Conservation (phyloP, 2,329 filamentous ascomycete species). For the Plenodomus lindquistii region DNA sequence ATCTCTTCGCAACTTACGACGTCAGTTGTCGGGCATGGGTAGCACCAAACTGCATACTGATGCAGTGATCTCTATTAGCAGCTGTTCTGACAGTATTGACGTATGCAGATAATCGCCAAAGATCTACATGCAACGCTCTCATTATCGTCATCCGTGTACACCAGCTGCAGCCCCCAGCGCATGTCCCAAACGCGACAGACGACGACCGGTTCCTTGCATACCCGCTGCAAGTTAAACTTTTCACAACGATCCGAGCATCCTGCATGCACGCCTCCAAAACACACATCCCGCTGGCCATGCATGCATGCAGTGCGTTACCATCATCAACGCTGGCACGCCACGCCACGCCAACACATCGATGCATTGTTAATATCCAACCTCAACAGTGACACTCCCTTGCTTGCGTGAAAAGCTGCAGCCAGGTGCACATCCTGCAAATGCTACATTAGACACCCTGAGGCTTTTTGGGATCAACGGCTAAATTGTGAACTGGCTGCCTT, state of each 20-base stretch:
- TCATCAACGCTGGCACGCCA: neutral
- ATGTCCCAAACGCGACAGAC: neutral
- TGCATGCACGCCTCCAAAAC: conserved; percentile 6
- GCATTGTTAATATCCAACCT: no score
- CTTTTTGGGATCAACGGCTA: neutral
- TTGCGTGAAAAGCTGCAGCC: neutral
- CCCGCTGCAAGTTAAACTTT: conserved; percentile 1
- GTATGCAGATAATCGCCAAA: conserved; percentile 6
- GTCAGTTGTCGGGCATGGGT: neutral
- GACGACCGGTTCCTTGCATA: conserved; percentile 6
- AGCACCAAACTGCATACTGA: conserved; percentile 1
- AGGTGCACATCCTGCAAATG: neutral
- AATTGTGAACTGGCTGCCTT: conserved; percentile 1
- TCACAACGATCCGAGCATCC: conserved; percentile 1
- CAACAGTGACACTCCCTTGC: neutral
- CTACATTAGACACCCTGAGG: neutral
- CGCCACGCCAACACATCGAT: no score
- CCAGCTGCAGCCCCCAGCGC: neutral
- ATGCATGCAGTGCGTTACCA: conserved; percentile 11
- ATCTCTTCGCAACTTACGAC: neutral
- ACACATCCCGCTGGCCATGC: conserved; percentile 13
- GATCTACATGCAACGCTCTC: conserved; percentile 4
- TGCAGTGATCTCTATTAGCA: conserved; percentile 4
- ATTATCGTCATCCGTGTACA: conserved; percentile 2
- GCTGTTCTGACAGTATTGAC: conserved; percentile 9